Evolutionary conservation across 495 filamentous ascomycete species (phyloP).

Genomic region (Xylona heveae): DNA sequence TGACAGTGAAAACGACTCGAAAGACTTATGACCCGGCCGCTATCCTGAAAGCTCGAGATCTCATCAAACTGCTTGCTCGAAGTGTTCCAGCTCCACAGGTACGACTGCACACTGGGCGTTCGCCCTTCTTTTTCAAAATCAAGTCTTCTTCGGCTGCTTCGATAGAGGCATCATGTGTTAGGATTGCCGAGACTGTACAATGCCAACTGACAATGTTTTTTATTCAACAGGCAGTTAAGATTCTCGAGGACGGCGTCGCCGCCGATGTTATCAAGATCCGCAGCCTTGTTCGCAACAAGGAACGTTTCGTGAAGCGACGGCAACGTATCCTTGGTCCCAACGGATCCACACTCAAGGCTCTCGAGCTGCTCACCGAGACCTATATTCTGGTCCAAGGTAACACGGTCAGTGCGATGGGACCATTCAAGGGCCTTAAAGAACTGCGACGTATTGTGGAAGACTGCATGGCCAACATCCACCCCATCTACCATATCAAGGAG

Average conservation of each 20-base stretch:
- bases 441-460: conserved; percentile 78
- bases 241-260: conserved; percentile 75
- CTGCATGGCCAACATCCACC: conserved; percentile 91
- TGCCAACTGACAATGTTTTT: no score
- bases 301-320: conserved; percentile 88
- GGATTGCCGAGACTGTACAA: no score
- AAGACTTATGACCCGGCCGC: conserved; percentile 90
- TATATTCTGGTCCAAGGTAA: conserved; percentile 97
- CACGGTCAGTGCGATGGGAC: conserved; percentile 80
- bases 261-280: conserved; percentile 90
- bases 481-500: conserved; percentile 90
- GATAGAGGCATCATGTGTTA: no score
- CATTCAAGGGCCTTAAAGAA: conserved; percentile 83
- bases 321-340: conserved; percentile 78
- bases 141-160: not conserved
- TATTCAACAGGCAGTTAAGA: conserved; percentile 50
- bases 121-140: no score
- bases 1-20: conserved; percentile 86
- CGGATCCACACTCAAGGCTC: conserved; percentile 72
- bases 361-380: conserved; percentile 82
- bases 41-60: conserved; percentile 83
- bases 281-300: conserved; percentile 79
- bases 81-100: conserved; percentile 77
- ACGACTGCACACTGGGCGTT: not conserved
- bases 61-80: conserved; percentile 80